Evolutionary conservation across 192 early-diverging fungal genomes (phyloP).

Genomic region (Podila epigama): DNA sequence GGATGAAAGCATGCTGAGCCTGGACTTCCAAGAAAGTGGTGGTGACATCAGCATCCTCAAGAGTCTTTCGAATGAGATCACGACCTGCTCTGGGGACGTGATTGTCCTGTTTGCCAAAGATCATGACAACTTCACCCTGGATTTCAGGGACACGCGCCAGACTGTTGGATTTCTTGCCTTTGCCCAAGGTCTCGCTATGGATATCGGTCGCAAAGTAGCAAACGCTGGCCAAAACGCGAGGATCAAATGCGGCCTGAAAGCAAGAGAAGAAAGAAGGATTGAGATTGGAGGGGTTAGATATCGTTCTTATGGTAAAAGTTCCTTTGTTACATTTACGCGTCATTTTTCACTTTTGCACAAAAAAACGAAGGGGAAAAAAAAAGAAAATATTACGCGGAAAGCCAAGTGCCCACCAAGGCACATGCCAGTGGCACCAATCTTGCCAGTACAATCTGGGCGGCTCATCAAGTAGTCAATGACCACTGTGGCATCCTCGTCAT

Average conservation of each 20-base stretch:
- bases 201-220: slow-evolving; percentile 76
- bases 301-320: no score
- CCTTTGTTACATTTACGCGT: no score
- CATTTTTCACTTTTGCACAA: no score
- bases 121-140: slow-evolving; percentile 66
- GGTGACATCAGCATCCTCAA: slow-evolving; percentile 57
- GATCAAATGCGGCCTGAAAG: slow-evolving; percentile 61
- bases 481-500: slow-evolving; percentile 67
- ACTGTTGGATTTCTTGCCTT: slow-evolving; percentile 54
- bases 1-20: slow-evolving; percentile 73
- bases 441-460: slow-evolving; percentile 64
- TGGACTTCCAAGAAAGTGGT: slow-evolving; percentile 67
- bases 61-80: slow-evolving; percentile 59
- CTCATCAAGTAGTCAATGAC: slow-evolving; percentile 56
- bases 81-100: slow-evolving; percentile 68
- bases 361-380: neutral
- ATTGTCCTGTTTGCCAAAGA: slow-evolving; percentile 70
- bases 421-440: slow-evolving; percentile 66
- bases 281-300: neutral
- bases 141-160: slow-evolving; percentile 59
- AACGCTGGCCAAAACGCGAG: slow-evolving; percentile 58
- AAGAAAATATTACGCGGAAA: slow-evolving; percentile 57
- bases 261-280: neutral
- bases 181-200: slow-evolving; percentile 60
- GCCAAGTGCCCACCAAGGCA: slow-evolving; percentile 68